Conservation (phyloP, 768 basidiomycete genomes). For the Suillus sp. region DNA sequence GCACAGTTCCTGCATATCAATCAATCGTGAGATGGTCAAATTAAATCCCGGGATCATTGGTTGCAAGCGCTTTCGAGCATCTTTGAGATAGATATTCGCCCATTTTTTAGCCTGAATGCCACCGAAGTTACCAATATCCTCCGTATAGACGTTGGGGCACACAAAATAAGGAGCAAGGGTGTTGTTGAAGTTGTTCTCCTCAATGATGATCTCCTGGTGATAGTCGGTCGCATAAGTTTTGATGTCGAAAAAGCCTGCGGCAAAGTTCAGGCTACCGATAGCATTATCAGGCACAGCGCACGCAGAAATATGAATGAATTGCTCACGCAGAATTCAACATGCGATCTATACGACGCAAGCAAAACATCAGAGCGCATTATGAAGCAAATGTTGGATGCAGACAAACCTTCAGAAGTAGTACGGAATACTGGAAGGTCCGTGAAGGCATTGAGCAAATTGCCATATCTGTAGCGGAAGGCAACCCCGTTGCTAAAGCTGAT, state of each 20-base stretch:
- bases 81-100: slow-evolving; percentile 42
- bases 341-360: slow-evolving; percentile 22
- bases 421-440: slow-evolving; percentile 51
- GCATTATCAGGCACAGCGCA: slow-evolving; percentile 23
- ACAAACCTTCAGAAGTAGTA: slow-evolving; percentile 43
- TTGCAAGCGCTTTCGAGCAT: slow-evolving; percentile 38
- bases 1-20: slow-evolving; percentile 41
- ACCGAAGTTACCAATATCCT: slow-evolving; percentile 25
- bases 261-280: slow-evolving; percentile 43
- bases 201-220: slow-evolving; percentile 50
- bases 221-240: slow-evolving; percentile 43
- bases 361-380: background rate
- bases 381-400: background rate
- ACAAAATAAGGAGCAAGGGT: slow-evolving; percentile 45
- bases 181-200: slow-evolving; percentile 46
- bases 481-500: slow-evolving; percentile 45
- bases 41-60: slow-evolving; percentile 34
- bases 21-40: slow-evolving; percentile 31
- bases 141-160: slow-evolving; percentile 35
- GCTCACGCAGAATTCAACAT: slow-evolving; percentile 37
- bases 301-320: background rate
- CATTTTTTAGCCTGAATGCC: slow-evolving; percentile 32
- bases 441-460: slow-evolving; percentile 44
- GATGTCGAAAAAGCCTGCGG: slow-evolving; percentile 51
- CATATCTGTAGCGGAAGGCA: slow-evolving; percentile 48